These are phyloP conservation scores for Rosa lucieae DNA, from an alignment of 306 rosid genomes.

Conservation along the genomic window DNA sequence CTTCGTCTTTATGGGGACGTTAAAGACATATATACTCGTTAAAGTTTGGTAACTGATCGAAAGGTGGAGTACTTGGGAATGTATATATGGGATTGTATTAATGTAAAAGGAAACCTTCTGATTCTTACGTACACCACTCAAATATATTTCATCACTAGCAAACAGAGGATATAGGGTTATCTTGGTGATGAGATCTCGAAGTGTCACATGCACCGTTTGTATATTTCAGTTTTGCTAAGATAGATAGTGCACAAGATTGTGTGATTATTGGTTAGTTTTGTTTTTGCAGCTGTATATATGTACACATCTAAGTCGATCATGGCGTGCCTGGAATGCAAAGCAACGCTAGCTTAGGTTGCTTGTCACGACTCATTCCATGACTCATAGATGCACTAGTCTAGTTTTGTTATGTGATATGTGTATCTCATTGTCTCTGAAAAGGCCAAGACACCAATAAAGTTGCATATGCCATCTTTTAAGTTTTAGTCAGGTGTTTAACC, in stretches of 20 bases:
- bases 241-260: neutral
- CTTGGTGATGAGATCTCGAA: neutral
- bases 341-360: neutral
- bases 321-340: slow-evolving; percentile 6
- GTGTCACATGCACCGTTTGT: slow-evolving; percentile 3
- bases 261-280: neutral
- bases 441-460: neutral
- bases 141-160: neutral
- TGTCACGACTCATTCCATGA: neutral
- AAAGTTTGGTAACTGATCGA: neutral
- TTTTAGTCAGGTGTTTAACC: neutral
- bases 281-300: neutral
- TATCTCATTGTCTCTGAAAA: neutral
- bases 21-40: neutral
- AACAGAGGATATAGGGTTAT: neutral
- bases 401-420: neutral
- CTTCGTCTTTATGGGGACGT: neutral
- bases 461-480: too few relatives aligned
- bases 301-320: neutral
- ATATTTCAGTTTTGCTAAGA: neutral
- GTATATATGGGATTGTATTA: neutral
- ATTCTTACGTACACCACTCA: neutral
- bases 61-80: neutral
- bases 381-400: neutral
- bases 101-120: neutral